Percentiles rank a stretch among this genome's conserved stretches.
These are phyloP conservation scores for Punica granatum DNA, from an alignment of 345 rosid species.

Conservation along the genomic window DNA sequence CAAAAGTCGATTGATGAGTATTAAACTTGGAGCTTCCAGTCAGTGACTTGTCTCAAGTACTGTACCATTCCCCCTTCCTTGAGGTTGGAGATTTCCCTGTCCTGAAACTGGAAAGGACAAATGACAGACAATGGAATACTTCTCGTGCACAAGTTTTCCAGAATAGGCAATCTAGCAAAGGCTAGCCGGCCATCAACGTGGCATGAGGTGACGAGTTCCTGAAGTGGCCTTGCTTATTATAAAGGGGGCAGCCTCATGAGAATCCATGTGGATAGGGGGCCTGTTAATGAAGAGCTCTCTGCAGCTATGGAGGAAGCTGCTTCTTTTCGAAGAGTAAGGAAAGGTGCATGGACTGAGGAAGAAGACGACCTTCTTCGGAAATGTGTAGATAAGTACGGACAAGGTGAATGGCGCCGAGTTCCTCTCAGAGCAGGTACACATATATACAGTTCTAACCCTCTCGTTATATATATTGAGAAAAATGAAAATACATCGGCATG, in stretches of 20 bases:
- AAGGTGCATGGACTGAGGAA: conserved; percentile 43
- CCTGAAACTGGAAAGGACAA: neutral
- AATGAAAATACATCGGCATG: too few species aligned
- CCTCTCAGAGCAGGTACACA: conserved; percentile 31
- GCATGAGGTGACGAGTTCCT: neutral
- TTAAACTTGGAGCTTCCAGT: too few species aligned
- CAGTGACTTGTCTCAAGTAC: too few species aligned
- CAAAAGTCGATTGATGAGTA: too few species aligned
- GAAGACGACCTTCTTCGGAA: conserved; percentile 36
- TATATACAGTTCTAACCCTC: too few species aligned
- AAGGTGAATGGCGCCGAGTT: conserved; percentile 34
- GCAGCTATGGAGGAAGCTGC: neutral
- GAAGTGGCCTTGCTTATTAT: neutral
- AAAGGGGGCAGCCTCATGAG: neutral
- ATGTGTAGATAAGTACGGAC: conserved; percentile 28
- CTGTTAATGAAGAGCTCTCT: neutral
- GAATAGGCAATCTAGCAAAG: neutral
- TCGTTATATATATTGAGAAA: too few species aligned
- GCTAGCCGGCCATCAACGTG: too few species aligned
- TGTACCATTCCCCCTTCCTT: too few species aligned
- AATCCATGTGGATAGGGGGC: too few species aligned
- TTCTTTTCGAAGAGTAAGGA: conserved; percentile 9
- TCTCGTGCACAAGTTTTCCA: neutral
- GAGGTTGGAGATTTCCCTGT: neutral
- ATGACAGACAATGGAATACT: neutral